Base-by-base conservation (phyloP, 331 rosid species). In the Pyrus hybrid region DNA sequence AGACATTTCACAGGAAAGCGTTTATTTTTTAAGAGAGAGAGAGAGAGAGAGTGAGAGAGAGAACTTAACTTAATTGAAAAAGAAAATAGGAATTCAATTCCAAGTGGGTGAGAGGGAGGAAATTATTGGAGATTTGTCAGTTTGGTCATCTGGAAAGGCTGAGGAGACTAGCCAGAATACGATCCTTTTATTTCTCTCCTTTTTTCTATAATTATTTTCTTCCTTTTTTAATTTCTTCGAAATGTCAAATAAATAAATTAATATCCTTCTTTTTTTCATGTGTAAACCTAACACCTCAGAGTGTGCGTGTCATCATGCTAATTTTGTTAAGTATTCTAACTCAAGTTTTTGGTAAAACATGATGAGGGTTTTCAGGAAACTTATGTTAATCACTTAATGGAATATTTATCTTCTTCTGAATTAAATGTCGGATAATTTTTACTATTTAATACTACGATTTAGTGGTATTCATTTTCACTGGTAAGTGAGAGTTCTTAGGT, bases 1-100 rank as follows among this genome's bases (percentile, higher is more conserved):
- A 90, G 95, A 90, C 14, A 41, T 11, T 41, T 41, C 47, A 41
- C 47, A 41, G 47, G 93, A 56, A n/a, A 61, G 84, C 76, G 79
- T 86, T 82, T 77, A 80, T 76, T 81, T 85, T 76, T 76, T 74
- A 87, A 80, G 68, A 58, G 80, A 79, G 69, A 57, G 37, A 30
- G 12, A 70, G 23, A 71, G 45, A 37, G 43, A 9, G 13, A 2
- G 12, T 2, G 33, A 33, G 41, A 33, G 5, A 18, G 17, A 29
- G 2, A 63, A 14, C 11, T 32, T 13, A 45, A 47, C 4, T 47
- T 0, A 37, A 17, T 6, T 49, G 6, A 49, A 49, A 17, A 49
- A 17, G 3, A 51, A 51, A 51, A 51, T 6, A 51, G 57, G 68
- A 81, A 80, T 85, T 81, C 62, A 82, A 80, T 86, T 82, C 80